Evolutionary conservation across 2,329 filamentous ascomycete species (phyloP), one percentile per base, ranked within the genome.

Genomic region (Microcyclospora pomicola): DNA sequence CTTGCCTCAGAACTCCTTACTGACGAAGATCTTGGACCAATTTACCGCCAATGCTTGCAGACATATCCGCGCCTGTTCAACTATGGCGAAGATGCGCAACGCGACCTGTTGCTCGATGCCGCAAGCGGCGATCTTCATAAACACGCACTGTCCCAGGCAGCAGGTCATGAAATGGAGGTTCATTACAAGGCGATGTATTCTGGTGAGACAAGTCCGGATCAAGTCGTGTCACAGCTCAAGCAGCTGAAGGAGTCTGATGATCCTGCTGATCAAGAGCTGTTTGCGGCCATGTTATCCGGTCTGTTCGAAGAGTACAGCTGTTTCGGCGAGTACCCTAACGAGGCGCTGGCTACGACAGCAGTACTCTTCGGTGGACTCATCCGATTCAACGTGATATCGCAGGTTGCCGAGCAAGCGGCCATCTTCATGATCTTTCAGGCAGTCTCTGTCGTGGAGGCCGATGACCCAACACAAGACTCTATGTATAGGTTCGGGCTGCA

Each of bases 401-500:
- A 86, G 31, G 74, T 98, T 13, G 85, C 91, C 3, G 74, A 96
- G 27, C 86, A 94, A 55, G 86, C 94, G 40, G 91, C 84, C n/a
- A 68, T 96, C 12, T 86, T 83, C 12, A 95, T 98, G 85, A 93
- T 98, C 45, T 68, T 96, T n/a, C 87, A 98, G 59, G 85, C 91
- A 10, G 86, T 98, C 15, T 74, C 84, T 46, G 30, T n/a, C 6
- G 12, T n/a, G 12, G 30, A 15, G 14, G 12, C 30, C 30, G 86
- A 94, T 46, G 84, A 91, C 52, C 66, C 72, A 27, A 76, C 82
- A 1, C 82, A 92, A 27, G 78, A 87, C 43, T 78, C 84, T 1
- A 96, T 98, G 91, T 96, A 91, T 67, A 94, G 95, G 53, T 98
- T 98, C 56, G 91, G 92, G 9, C 71, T 98, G 10, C 91, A 98